These are phyloP conservation scores for Trichoderma orchidacearum DNA, from an alignment of 495 filamentous ascomycete genomes.

Conservation along the genomic window DNA sequence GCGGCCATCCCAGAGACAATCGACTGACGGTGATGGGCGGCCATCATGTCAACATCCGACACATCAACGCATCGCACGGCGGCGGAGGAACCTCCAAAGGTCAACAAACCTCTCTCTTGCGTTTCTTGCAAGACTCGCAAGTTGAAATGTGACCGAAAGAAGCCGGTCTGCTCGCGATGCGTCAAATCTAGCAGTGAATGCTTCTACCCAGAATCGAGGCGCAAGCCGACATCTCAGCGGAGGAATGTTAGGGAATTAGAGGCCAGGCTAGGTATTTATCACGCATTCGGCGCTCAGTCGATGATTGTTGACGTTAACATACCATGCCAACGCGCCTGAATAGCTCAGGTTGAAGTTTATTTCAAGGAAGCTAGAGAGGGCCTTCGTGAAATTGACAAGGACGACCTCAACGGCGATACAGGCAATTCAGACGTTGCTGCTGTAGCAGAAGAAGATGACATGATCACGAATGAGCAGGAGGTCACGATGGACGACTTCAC, in stretches of 20 bases:
- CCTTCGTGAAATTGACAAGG: background rate
- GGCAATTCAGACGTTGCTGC: background rate
- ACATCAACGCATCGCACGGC: background rate
- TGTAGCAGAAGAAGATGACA: background rate
- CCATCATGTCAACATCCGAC: background rate
- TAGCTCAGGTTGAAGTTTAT: slow-evolving; percentile 33
- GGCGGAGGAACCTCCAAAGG: background rate
- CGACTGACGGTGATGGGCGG: background rate
- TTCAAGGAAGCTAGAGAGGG: slow-evolving; percentile 19
- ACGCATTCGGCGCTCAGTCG: background rate
- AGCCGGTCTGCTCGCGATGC: slow-evolving; percentile 64
- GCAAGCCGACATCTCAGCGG: slow-evolving; percentile 79
- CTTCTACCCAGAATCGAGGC: slow-evolving; percentile 68
- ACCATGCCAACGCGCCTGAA: background rate
- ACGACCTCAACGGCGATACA: background rate
- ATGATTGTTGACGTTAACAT: background rate
- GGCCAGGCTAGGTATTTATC: slow-evolving; percentile 52
- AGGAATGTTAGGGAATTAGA: slow-evolving; percentile 79
- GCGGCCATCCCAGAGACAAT: too few species aligned
- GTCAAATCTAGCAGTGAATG: slow-evolving; percentile 55
- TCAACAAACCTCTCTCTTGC: slow-evolving; percentile 33
- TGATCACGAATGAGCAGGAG: background rate
- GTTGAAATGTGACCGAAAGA: slow-evolving; percentile 50
- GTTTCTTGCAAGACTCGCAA: slow-evolving; percentile 46
- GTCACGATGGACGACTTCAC: background rate